Conservation (phyloP, 768 basidiomycete genomes). For the Amanita pallidorosea region DNA sequence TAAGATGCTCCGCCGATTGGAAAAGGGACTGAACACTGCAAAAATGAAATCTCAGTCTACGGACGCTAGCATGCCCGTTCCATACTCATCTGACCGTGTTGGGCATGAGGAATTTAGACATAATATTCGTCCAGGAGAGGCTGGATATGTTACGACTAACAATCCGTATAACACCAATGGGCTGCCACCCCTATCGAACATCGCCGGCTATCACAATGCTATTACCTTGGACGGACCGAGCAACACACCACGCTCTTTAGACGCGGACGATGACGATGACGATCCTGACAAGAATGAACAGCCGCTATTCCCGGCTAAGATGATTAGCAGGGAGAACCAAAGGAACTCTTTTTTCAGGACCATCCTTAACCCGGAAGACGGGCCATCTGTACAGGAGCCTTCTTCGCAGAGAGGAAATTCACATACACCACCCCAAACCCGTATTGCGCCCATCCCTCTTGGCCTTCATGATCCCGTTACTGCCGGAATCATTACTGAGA, state of each 20-base stretch:
- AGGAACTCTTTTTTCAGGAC: slow-evolving; percentile 76
- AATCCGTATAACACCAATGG: slow-evolving; percentile 34
- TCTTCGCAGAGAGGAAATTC: slow-evolving; percentile 24
- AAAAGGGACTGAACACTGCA: slow-evolving; percentile 71
- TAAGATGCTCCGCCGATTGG: slow-evolving; percentile 79
- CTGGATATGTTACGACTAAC: slow-evolving; percentile 19
- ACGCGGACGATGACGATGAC: slow-evolving; percentile 60
- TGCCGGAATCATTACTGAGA: slow-evolving; percentile 59
- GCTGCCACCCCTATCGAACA: slow-evolving; percentile 35
- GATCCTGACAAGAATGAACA: slow-evolving; percentile 53
- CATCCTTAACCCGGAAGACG: slow-evolving; percentile 65
- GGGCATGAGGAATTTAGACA: slow-evolving; percentile 19
- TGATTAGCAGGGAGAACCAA: slow-evolving; percentile 62
- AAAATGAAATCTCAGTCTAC: slow-evolving; percentile 57
- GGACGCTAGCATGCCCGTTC: slow-evolving; percentile 20
- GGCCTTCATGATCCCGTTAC: slow-evolving; percentile 58
- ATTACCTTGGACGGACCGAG: slow-evolving; percentile 26
- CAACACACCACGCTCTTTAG: slow-evolving; percentile 27
- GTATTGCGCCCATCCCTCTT: slow-evolving; percentile 23
- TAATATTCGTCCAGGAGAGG: slow-evolving; percentile 20
- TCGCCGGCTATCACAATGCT: slow-evolving; percentile 22
- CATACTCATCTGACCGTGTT: slow-evolving; percentile 23
- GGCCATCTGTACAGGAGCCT: slow-evolving; percentile 22
- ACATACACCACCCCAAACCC: slow-evolving; percentile 27
- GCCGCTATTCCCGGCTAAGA: slow-evolving; percentile 59